phyloP scores from a whole-genome alignment of 2,329 filamentous ascomycete species.

The Cadophora luteo-olivacea region DNA sequence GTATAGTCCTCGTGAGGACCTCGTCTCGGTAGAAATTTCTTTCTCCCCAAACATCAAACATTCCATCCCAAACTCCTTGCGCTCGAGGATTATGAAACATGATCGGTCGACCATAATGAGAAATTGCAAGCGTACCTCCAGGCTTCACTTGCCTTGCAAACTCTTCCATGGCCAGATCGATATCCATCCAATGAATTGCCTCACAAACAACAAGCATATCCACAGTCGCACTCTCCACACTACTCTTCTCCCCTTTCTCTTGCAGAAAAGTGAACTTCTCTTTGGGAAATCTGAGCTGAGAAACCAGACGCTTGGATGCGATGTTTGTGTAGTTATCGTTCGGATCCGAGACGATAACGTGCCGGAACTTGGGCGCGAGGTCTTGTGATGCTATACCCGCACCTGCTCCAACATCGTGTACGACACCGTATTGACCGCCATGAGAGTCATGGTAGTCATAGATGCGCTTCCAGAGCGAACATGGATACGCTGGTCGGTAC shows the following conservation, averaged over 20 bases:
- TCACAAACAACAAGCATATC: slow-evolving; percentile 39
- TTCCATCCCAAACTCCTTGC: background rate
- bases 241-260: slow-evolving; percentile 40
- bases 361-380: slow-evolving; percentile 22
- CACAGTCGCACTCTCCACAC: slow-evolving; percentile 30
- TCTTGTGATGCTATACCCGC: slow-evolving; percentile 26
- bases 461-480: slow-evolving; percentile 19
- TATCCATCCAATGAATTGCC: slow-evolving; percentile 40
- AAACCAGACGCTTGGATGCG: slow-evolving; percentile 33
- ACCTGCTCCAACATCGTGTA: slow-evolving; percentile 26
- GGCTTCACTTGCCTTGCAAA: slow-evolving; percentile 37
- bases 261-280: slow-evolving; percentile 39
- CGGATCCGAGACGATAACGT: slow-evolving; percentile 42
- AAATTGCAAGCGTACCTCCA: slow-evolving; percentile 38
- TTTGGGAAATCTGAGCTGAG: slow-evolving; percentile 29
- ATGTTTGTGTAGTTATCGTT: slow-evolving; percentile 38
- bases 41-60: slow-evolving; percentile 13
- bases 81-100: slow-evolving; percentile 8
- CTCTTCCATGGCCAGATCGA: slow-evolving; percentile 32
- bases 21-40: background rate
- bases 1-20: background rate
- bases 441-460: slow-evolving; percentile 22
- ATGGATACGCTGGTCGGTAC: slow-evolving; percentile 22
- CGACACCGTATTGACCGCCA: slow-evolving; percentile 14
- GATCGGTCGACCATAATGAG: slow-evolving; percentile 28